phyloP scores from a whole-genome alignment of 2,329 filamentous ascomycete species.

The Colletotrichum costaricense region DNA sequence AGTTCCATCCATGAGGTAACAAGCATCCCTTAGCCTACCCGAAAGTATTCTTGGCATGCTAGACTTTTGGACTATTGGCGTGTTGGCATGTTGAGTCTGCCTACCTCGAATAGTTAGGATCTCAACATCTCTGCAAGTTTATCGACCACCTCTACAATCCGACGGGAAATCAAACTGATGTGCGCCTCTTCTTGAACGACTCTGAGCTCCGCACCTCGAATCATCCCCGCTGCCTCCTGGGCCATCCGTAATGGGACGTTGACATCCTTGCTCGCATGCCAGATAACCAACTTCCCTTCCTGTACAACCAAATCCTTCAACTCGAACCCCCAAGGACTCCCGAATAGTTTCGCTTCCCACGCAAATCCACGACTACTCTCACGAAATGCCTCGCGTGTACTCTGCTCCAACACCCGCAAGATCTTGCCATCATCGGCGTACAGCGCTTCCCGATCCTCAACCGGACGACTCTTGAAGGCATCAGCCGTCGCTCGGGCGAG shows the following conservation, averaged over 20 bases:
- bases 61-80: too few species aligned
- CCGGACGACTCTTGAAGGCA: constrained; percentile 14
- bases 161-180: not conserved
- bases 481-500: not conserved
- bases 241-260: constrained; percentile 21
- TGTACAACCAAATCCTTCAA: constrained; percentile 22
- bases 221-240: not conserved
- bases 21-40: too few species aligned
- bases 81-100: too few species aligned
- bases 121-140: too few species aligned
- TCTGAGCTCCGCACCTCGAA: not conserved
- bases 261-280: constrained; percentile 22
- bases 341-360: constrained; percentile 27
- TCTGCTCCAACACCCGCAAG: not conserved
- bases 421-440: not conserved
- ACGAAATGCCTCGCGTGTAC: not conserved
- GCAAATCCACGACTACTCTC: not conserved
- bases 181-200: not conserved
- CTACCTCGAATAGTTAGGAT: too few species aligned
- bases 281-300: constrained; percentile 11
- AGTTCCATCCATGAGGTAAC: too few species aligned
- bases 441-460: constrained; percentile 39
- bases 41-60: too few species aligned
- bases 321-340: constrained; percentile 36
- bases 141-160: not conserved